These are phyloP conservation scores for Paramecium biaurelia DNA, from an alignment of 73 alveolate genomes.

Conservation along the genomic window DNA sequence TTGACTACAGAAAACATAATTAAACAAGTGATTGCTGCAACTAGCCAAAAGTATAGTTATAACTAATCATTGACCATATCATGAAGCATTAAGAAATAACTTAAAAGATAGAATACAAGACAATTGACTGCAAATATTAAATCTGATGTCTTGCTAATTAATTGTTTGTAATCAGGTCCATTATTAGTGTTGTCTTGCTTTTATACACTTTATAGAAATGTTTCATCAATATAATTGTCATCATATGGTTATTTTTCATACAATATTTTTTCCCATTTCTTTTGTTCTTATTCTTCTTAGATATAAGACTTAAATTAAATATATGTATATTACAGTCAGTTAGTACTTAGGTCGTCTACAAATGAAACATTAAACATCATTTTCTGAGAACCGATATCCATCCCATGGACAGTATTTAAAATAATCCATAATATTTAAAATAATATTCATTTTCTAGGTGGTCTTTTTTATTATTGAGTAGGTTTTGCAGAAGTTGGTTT, in stretches of 20 bases:
- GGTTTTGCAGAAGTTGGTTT: not conserved
- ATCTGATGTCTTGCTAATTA: slow-evolving; percentile 44
- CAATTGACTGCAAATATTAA: slow-evolving; percentile 13
- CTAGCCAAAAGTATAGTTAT: not conserved
- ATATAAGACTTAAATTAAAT: not conserved
- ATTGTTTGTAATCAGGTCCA: slow-evolving; percentile 13
- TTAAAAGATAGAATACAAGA: slow-evolving; percentile 3
- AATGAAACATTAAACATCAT: slow-evolving; percentile 43
- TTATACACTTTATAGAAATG: slow-evolving; percentile 20
- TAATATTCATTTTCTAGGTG: not conserved
- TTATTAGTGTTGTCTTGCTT: not conserved
- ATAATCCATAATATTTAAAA: slow-evolving; percentile 21
- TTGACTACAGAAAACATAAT: not conserved
- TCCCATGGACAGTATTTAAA: slow-evolving; percentile 54
- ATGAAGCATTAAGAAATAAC: slow-evolving; percentile 1
- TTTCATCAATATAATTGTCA: slow-evolving; percentile 49
- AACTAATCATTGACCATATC: not conserved
- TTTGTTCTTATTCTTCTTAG: not conserved
- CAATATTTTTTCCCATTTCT: slow-evolving; percentile 43
- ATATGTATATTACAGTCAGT: not conserved
- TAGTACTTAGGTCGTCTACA: slow-evolving; percentile 36
- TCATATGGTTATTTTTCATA: slow-evolving; percentile 46
- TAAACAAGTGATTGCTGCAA: not conserved
- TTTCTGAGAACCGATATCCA: slow-evolving; percentile 28
- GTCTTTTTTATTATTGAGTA: not conserved